Conservation (phyloP, 2,329 filamentous ascomycete species). For the Curvularia hawaiiensis region DNA sequence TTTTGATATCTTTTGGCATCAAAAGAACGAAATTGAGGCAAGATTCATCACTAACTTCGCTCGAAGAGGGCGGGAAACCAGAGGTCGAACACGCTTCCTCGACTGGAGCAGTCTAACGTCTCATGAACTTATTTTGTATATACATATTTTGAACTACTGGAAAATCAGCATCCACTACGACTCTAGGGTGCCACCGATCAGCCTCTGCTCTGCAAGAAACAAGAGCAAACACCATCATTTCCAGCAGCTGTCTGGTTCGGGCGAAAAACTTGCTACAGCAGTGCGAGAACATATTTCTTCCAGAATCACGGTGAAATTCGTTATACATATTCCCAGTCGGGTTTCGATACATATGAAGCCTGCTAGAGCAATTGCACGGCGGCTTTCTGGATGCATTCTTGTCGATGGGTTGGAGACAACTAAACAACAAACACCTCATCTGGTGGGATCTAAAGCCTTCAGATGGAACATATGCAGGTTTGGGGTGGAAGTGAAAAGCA, state of each 20-base stretch:
- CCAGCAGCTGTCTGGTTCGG: not conserved
- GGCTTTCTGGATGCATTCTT: not conserved
- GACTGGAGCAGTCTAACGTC: constrained; percentile 1
- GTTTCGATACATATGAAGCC: not conserved
- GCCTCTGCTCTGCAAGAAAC: not conserved
- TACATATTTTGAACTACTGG: not conserved
- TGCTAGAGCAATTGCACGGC: not conserved
- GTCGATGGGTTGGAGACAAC: not conserved
- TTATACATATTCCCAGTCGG: not conserved
- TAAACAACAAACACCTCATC: too few relatives aligned
- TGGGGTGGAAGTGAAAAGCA: not conserved
- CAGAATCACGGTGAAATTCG: not conserved
- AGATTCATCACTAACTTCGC: not conserved
- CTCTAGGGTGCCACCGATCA: not conserved
- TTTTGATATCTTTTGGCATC: constrained; percentile 43
- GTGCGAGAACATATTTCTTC: not conserved
- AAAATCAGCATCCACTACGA: not conserved
- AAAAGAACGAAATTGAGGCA: constrained; percentile 35
- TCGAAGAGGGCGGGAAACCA: not conserved
- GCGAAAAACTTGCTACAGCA: not conserved
- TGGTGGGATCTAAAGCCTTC: not conserved
- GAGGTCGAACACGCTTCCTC: constrained; percentile 29
- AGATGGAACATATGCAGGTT: not conserved
- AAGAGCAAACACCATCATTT: not conserved
- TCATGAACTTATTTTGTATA: not conserved